Base-by-base conservation (phyloP, 352 stramenopile genomes). In the Pseudoperonospora humuli region DNA sequence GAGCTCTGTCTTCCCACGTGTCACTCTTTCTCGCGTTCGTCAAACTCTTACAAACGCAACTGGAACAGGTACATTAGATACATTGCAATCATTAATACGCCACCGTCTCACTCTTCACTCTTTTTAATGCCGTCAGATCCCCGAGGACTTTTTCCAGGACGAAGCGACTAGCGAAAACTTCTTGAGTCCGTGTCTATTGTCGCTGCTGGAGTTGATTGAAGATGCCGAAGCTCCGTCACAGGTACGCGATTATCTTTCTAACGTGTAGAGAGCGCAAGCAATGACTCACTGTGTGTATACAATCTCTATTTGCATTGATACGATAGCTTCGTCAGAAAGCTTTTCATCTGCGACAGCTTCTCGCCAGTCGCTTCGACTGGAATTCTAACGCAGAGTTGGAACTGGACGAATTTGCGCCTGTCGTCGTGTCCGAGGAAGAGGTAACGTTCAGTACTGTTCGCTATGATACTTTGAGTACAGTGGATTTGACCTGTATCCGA, bases 121-220 rank as follows among this genome's bases (percentile, higher is more conserved):
- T 14, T 31, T 15, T 7, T 24, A 21, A 38, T 32, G 7, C 10
- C 28, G 17, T 6, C 41, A 86, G 75, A 75, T 87, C 26, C 65
- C 72, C 0, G 49, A 58, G 9, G 73, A 88, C 20, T 88, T 88
- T 60, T 88, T 88, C 35, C 54, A 80, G 8, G 72, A 86, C 47
- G 70, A 79, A 19, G 50, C 56, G 19, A 78, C 74, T 24, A 64
- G 57, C 23, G 58, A 71, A 14, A 86, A 84, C 46, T 88, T 86
- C 33, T 39, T 88, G n/a, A 57, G 66, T 17, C 59, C 70, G 24
- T 80, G 66, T 38, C 50, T 88, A 5, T 17, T 61, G 36, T 88
- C 75, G 19, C 48, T 88, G 10, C 66, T 86, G 25, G 75, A 88
- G 56, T 57, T 88, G 14, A 39, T 84, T 9, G 59, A 72, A 24